Conservation (phyloP, 345 rosid genomes). For the Schrenkiella parvula region DNA sequence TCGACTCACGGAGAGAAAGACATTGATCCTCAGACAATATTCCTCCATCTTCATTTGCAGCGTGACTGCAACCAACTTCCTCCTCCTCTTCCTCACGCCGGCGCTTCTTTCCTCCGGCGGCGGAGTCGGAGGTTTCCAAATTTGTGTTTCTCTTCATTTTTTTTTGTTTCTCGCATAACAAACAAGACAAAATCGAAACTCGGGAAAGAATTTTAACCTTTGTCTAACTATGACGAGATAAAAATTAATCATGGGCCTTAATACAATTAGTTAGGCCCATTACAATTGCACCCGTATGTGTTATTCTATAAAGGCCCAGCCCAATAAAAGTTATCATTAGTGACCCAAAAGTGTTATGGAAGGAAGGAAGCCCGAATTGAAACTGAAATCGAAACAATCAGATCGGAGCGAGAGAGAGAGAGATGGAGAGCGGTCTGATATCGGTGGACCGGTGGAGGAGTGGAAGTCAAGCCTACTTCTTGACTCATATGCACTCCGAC, state of each 20-base stretch:
- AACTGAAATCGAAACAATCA: not conserved
- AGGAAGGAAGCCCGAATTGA: not conserved
- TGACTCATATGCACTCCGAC: slow-evolving; percentile 74
- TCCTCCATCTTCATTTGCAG: not conserved
- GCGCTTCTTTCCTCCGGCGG: slow-evolving; percentile 26
- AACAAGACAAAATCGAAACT: not conserved
- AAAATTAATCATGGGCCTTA: no score
- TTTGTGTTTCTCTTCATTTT: not conserved
- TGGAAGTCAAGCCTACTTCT: slow-evolving; percentile 69
- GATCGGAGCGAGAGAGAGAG: not conserved
- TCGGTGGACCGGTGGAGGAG: slow-evolving; percentile 71
- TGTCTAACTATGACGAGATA: no score
- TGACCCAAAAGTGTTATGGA: not conserved
- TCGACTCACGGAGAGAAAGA: slow-evolving; percentile 36
- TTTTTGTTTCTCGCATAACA: not conserved
- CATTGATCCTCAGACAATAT: slow-evolving; percentile 5
- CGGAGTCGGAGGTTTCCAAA: slow-evolving; percentile 18
- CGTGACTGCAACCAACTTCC: slow-evolving; percentile 22
- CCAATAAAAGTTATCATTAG: not conserved
- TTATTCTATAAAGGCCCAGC: no score
- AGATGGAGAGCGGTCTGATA: slow-evolving; percentile 71
- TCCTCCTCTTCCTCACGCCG: slow-evolving; percentile 36
- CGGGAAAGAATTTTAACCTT: no score
- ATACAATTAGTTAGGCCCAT: no score
- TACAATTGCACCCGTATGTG: no score